A percentile compares a stretch with the other conserved stretches of the same genome.
phyloP scores from a whole-genome alignment of 495 filamentous ascomycete genomes.

The Aspergillus taichungensis region DNA sequence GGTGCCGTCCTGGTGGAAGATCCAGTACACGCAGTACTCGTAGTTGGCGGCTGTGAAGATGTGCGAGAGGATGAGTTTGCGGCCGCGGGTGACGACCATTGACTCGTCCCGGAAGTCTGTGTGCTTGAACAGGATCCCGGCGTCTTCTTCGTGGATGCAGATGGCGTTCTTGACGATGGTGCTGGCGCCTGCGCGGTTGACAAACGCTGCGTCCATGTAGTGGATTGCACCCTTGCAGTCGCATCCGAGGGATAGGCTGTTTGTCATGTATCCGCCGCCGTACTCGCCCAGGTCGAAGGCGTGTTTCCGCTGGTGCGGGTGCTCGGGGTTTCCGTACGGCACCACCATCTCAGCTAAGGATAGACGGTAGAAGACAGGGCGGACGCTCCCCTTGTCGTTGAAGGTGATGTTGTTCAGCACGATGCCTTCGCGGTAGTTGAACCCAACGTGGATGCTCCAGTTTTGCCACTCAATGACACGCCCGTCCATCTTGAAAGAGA shows the following conservation, averaged over 20 bases:
- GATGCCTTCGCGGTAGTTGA: conserved; percentile 94
- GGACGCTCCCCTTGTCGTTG: conserved; percentile 74
- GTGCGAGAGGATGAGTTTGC: conserved; percentile 84
- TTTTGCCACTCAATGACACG: conserved; percentile 86
- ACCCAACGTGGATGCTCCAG: conserved; percentile 89
- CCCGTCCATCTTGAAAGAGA: conserved; percentile 78
- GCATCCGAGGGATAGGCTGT: conserved; percentile 78
- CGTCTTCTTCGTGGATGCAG: conserved; percentile 94
- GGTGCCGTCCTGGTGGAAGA: conserved; percentile 89
- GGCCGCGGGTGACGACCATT: conserved; percentile 74
- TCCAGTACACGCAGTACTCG: conserved; percentile 93
- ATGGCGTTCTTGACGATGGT: conserved; percentile 90
- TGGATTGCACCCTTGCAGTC: conserved; percentile 95
- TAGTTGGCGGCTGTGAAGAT: conserved; percentile 97
- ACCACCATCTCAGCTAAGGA: conserved; percentile 96
- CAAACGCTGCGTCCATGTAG: conserved; percentile 79
- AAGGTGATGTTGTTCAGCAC: conserved; percentile 86
- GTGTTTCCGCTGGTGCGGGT: conserved; percentile 88
- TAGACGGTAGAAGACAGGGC: conserved; percentile 83
- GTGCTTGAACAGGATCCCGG: conserved; percentile 92
- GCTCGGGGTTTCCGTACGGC: conserved; percentile 88
- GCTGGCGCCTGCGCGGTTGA: conserved; percentile 67
- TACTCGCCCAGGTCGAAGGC: conserved; percentile 94
- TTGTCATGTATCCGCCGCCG: conserved; percentile 92
- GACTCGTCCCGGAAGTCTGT: conserved; percentile 90